Evolutionary conservation across 192 early-diverging fungal genomes (phyloP).

Genomic region (Dissophora globulifera): DNA sequence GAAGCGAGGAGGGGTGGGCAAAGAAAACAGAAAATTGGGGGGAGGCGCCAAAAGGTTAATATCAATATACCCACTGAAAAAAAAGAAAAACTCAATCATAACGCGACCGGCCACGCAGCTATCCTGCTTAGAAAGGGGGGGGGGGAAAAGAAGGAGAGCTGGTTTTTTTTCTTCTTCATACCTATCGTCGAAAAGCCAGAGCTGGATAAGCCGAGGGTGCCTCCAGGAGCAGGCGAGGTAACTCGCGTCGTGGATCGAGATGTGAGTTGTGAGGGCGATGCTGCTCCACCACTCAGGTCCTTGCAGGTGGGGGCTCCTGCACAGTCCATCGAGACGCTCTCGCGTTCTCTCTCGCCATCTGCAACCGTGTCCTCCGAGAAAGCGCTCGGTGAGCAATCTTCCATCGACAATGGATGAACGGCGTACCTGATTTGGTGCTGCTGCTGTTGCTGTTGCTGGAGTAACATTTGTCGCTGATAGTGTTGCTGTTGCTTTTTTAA

Average conservation of each 20-base stretch:
- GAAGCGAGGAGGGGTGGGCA: background rate
- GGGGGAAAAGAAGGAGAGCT: background rate
- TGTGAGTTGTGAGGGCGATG: constrained; percentile 25
- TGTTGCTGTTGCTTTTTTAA: constrained; percentile 49
- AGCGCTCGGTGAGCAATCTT: constrained; percentile 34
- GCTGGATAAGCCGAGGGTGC: background rate
- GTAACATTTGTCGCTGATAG: constrained; percentile 18
- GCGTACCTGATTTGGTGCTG: background rate
- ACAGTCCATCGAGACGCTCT: constrained; percentile 17
- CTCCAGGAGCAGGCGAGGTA: constrained; percentile 31
- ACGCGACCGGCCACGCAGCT: no score
- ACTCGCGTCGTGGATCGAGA: constrained; percentile 43
- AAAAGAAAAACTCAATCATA: no score
- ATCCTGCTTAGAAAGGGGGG: constrained; percentile 13
- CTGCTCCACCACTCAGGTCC: background rate
- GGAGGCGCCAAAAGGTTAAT: no score
- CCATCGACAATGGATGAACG: constrained; percentile 13
- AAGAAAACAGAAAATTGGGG: no score
- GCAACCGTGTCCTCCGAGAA: constrained; percentile 26
- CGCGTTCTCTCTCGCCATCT: constrained; percentile 22
- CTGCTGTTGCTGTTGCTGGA: constrained; percentile 10
- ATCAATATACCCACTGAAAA: no score
- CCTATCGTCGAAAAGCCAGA: constrained; percentile 5
- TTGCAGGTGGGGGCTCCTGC: background rate
- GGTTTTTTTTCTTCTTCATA: constrained; percentile 1